Base-by-base conservation (phyloP, 163 green algal genomes). In the Prototheca cutis region DNA sequence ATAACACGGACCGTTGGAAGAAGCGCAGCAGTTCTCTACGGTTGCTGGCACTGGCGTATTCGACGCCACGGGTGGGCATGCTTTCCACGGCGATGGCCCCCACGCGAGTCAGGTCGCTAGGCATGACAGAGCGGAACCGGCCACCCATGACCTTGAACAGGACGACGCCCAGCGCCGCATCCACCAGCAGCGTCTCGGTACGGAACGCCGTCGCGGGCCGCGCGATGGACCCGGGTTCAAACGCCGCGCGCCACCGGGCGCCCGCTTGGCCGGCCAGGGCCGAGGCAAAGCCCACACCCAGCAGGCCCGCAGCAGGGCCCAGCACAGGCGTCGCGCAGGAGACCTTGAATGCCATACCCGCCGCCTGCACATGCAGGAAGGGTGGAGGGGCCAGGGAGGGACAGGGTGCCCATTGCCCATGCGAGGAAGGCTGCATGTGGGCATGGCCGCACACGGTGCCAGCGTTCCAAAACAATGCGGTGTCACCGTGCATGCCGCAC, bases 251-350 rank as follows among this genome's bases (percentile, higher is more conserved):
- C 29, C n/a, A 24, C 7, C 3, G 33, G 15, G 47, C 28, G 29
- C 66, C 65, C 7, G 81, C 78, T 42, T 87, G 77, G 10, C 81
- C 81, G 4, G 79, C 79, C 34, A 83, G 54, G 0, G 66, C 75
- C n/a, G 77, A 85, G 8, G 78, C 70, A 8, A 82, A 18, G 4
- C 79, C 78, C 13, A 90, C 69, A 1, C 81, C 73, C 13, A 79
- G 24, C 33, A 80, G 13, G n/a, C 83, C 79, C 36, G 79, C 56
- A 24, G 58, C 48, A 29, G 82, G 59, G 10, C 61, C 78, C 1
- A 84, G 61, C n/a, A 92, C 57, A 0, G 78, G 84, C n/a, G 80
- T 90, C 3, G 67, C 74, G 57, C 74, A 87, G 15, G 78, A 86
- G 1, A 92, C 54, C 18, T 80, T 73, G n/a, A 73, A 48, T 3